phyloP scores from a whole-genome alignment of 169 alveolate species.

The Ichthyophthirius multifiliis region DNA sequence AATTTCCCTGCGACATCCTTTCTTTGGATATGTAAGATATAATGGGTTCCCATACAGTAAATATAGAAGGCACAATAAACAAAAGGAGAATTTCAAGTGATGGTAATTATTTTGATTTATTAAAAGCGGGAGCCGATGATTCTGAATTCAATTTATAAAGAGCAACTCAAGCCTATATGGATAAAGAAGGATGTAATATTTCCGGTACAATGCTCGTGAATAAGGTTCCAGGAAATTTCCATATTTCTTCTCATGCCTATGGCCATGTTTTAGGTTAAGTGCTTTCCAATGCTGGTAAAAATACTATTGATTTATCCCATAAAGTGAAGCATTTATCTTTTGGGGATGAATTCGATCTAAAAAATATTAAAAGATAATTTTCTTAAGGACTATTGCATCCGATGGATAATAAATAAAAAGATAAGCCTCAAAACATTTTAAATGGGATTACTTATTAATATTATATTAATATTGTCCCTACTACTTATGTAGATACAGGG shows the following conservation, averaged over 20 bases:
- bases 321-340: constrained; percentile 78
- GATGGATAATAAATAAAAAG: constrained; percentile 50
- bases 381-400: constrained; percentile 63
- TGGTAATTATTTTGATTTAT: constrained; percentile 39
- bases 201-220: constrained; percentile 73
- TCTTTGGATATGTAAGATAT: constrained; percentile 83
- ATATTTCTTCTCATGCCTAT: constrained; percentile 81
- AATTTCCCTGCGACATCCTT: constrained; percentile 82
- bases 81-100: constrained; percentile 51
- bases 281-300: constrained; percentile 29
- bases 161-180: constrained; percentile 59
- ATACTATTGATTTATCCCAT: constrained; percentile 76
- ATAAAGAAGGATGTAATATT: constrained; percentile 83
- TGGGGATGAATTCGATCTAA: constrained; percentile 70
- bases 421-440: constrained; percentile 28
- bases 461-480: constrained; percentile 74
- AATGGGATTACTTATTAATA: constrained; percentile 55
- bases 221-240: constrained; percentile 88
- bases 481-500: constrained; percentile 54
- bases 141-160: constrained; percentile 18
- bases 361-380: constrained; percentile 50
- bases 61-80: constrained; percentile 70
- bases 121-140: constrained; percentile 14
- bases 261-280: constrained; percentile 46
- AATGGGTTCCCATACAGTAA: constrained; percentile 82